Percentiles rank a stretch among this genome's conserved stretches.
These are phyloP conservation scores for Ogataea naganishii DNA, from an alignment of 805 yeast genomes.

Conservation along the genomic window DNA sequence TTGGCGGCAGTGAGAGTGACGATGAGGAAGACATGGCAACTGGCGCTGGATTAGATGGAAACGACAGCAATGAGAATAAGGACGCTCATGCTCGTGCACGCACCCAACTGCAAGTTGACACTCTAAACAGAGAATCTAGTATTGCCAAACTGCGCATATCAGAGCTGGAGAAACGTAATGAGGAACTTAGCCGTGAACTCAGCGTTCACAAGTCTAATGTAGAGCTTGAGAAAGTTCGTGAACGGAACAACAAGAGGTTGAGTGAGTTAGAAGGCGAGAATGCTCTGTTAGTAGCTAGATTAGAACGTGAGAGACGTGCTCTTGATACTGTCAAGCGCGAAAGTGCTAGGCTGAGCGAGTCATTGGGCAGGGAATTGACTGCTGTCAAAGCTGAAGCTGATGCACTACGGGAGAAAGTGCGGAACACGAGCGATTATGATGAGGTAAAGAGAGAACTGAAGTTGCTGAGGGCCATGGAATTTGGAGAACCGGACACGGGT, in stretches of 20 bases:
- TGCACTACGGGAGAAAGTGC: slow-evolving; percentile 39
- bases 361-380: slow-evolving; percentile 34
- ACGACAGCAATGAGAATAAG: slow-evolving; percentile 7
- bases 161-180: slow-evolving; percentile 72
- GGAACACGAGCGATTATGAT: slow-evolving; percentile 60
- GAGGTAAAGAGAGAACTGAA: slow-evolving; percentile 71
- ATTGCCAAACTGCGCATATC: slow-evolving; percentile 55
- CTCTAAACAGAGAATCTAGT: slow-evolving; percentile 70
- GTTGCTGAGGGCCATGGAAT: slow-evolving; percentile 65
- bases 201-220: slow-evolving; percentile 40
- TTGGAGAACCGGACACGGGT: slow-evolving; percentile 48
- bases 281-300: slow-evolving; percentile 46
- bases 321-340: slow-evolving; percentile 15
- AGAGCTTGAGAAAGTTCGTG: slow-evolving; percentile 33
- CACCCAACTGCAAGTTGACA: slow-evolving; percentile 31
- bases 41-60: too few species aligned
- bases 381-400: slow-evolving; percentile 43
- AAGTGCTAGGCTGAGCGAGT: slow-evolving; percentile 26
- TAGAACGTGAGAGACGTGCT: slow-evolving; percentile 39
- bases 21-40: slow-evolving; percentile 12
- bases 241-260: slow-evolving; percentile 35
- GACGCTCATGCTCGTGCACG: slow-evolving; percentile 3
- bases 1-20: slow-evolving; percentile 25
- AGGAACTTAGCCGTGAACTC: slow-evolving; percentile 59
- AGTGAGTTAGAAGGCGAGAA: slow-evolving; percentile 62